These are phyloP conservation scores for Schrenkiella parvula DNA, from an alignment of 345 rosid genomes.

Conservation along the genomic window DNA sequence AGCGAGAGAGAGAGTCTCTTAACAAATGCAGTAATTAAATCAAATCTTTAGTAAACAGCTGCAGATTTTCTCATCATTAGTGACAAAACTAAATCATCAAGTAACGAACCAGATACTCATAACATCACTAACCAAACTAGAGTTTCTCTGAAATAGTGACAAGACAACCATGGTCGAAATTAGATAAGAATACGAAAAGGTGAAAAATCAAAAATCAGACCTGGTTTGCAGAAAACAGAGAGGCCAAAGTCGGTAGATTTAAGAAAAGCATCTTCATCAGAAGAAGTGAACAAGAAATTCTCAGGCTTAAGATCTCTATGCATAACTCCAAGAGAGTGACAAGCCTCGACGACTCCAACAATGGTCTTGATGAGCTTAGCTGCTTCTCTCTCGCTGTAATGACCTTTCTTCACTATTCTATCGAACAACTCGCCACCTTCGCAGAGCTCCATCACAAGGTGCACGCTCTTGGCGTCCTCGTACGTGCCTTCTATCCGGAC, in stretches of 20 bases:
- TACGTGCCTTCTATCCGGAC: conserved; percentile 57
- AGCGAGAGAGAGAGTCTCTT: not conserved
- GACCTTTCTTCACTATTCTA: conserved; percentile 64
- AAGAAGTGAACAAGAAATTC: conserved; percentile 58
- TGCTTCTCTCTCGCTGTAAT: conserved; percentile 74
- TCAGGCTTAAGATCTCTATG: conserved; percentile 86
- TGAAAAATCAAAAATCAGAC: conserved; percentile 18
- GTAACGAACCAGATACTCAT: not conserved
- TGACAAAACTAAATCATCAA: not conserved
- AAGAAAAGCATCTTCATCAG: conserved; percentile 69
- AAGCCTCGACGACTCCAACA: conserved; percentile 73
- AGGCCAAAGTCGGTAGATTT: conserved; percentile 83
- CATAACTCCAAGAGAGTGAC: conserved; percentile 75
- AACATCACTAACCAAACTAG: not conserved
- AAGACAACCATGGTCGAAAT: not conserved
- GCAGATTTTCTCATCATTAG: not conserved
- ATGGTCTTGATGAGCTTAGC: conserved; percentile 70
- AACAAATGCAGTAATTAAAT: not conserved
- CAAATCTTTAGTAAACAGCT: not conserved
- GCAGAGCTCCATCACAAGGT: conserved; percentile 80
- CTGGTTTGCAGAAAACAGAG: conserved; percentile 72
- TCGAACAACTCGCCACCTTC: conserved; percentile 78
- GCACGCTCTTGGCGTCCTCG: conserved; percentile 49
- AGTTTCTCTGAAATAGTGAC: not conserved
- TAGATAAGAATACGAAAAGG: not conserved